Evolutionary conservation across 2,329 filamentous ascomycete species (phyloP).

Genomic region (Apiospora aurea): DNA sequence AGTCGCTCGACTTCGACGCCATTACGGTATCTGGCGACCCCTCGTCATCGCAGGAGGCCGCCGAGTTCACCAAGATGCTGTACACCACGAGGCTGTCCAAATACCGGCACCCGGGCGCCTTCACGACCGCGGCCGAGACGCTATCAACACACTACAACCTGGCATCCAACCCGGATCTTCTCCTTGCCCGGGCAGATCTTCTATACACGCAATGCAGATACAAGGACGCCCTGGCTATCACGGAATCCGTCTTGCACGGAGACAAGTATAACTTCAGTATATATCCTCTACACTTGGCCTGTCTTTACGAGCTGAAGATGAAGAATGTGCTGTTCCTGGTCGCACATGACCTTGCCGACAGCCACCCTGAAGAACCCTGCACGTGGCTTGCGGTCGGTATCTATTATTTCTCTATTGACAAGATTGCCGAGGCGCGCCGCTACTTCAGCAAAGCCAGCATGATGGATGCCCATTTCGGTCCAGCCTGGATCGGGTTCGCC

Average conservation of each 20-base stretch:
- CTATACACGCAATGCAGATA: slow-evolving; percentile 96
- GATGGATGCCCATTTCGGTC: slow-evolving; percentile 96
- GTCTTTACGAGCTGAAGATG: slow-evolving; percentile 84
- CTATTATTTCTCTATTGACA: slow-evolving; percentile 90
- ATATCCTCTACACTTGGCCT: slow-evolving; percentile 90
- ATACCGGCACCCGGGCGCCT: slow-evolving; percentile 85
- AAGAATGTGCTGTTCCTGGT: slow-evolving; percentile 92
- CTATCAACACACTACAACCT: slow-evolving; percentile 94
- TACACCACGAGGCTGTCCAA: slow-evolving; percentile 96
- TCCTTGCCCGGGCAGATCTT: slow-evolving; percentile 88
- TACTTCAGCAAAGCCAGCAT: slow-evolving; percentile 98
- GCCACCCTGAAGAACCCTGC: slow-evolving; percentile 87
- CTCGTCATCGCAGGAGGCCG: slow-evolving; percentile 80
- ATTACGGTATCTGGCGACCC: slow-evolving; percentile 71
- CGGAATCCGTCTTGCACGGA: slow-evolving; percentile 79
- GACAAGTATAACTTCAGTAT: slow-evolving; percentile 91
- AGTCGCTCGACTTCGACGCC: slow-evolving; percentile 88
- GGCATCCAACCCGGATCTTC: slow-evolving; percentile 83
- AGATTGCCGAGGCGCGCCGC: slow-evolving; percentile 89
- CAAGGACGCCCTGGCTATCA: slow-evolving; percentile 83
- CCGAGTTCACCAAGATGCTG: slow-evolving; percentile 92
- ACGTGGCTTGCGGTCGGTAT: slow-evolving; percentile 94
- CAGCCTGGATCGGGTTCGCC: slow-evolving; percentile 98
- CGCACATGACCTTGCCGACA: slow-evolving; percentile 90
- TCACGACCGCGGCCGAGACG: slow-evolving; percentile 86